Evolutionary conservation across 1,284 basidiomycete genomes (phyloP), one percentile per base, ranked within the genome.

Genomic region (Irpex sp.): DNA sequence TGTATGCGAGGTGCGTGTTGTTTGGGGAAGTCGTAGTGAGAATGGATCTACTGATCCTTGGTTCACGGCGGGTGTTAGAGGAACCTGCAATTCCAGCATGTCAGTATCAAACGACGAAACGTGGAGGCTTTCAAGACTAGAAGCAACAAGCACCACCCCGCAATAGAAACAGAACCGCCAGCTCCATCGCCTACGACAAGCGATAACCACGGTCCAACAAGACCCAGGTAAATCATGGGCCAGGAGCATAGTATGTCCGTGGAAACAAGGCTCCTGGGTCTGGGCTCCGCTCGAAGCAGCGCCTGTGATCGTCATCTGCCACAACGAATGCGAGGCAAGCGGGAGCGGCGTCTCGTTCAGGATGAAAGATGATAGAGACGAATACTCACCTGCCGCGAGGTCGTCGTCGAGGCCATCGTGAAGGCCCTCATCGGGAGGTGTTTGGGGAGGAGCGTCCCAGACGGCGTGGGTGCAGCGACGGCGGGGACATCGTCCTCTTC

Each of bases 401-500:
- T 73, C 15, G 79, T 82, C 21, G 88, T 90, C 6, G 87, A 84
- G 5, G 81, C 76, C 56, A 82, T 74, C 13, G 84, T 82, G 72
- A 91, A 92, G 0, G 90, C 90, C 11, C 82, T 76, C 71, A 81
- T 82, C 11, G 90, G 87, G 4, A 92, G 82, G 64, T 85, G 79
- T 40, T 82, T 83, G 0, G 88, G 81, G 55, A 86, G 81, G 17
- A 91, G 81, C 15, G 82, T 70, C 2, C 75, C 67, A 3, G 75
- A 57, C 5, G 56, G 31, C 13, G 48, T 38, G 17, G 51, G 21
- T 5, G 58, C 48, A n/a, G 65, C 63, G 1, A 67, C 68, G 11
- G 67, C 69, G 13, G 66, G 65, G 9, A 58, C 86, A 4, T 80
- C 78, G n/a, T 83, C 77, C 37, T 77, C 70, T 40, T 83, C 82